These are phyloP conservation scores for Orobanche coerulescens DNA, from an alignment of 257 asterid species.

Conservation along the genomic window DNA sequence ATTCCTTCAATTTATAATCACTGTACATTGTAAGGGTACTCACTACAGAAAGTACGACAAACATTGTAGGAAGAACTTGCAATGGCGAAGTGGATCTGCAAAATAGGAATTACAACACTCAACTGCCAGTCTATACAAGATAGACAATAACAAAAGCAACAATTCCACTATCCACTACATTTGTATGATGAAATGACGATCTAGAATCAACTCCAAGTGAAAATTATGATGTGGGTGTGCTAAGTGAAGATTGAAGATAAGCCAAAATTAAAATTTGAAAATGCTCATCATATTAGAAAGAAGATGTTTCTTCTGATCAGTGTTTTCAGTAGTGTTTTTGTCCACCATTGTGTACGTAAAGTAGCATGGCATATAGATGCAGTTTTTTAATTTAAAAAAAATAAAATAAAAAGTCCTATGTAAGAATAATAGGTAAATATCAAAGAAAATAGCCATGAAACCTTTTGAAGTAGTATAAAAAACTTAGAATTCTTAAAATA, in stretches of 20 bases:
- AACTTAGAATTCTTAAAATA: no score
- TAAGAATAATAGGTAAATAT: no score
- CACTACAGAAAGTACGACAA: constrained; percentile 62
- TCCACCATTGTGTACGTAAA: no score
- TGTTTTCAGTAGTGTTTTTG: no score
- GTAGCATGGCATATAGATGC: no score
- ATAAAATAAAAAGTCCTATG: no score
- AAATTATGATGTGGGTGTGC: background rate
- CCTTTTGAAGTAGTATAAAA: no score
- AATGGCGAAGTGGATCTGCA: constrained; percentile 59
- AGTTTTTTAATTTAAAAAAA: no score
- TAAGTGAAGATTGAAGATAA: background rate
- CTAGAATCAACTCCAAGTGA: background rate
- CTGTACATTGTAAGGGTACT: constrained; percentile 28
- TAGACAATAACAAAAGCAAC: background rate
- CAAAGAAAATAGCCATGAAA: no score
- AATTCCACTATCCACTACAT: background rate
- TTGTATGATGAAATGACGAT: background rate
- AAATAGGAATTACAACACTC: background rate
- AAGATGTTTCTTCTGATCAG: background rate
- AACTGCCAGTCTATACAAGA: constrained; percentile 8
- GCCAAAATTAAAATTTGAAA: no score
- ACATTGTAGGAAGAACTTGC: constrained; percentile 73
- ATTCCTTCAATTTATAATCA: constrained; percentile 17
- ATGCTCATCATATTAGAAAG: background rate